Base-by-base conservation (phyloP, 441 rosid species). In the Iberis amara region DNA sequence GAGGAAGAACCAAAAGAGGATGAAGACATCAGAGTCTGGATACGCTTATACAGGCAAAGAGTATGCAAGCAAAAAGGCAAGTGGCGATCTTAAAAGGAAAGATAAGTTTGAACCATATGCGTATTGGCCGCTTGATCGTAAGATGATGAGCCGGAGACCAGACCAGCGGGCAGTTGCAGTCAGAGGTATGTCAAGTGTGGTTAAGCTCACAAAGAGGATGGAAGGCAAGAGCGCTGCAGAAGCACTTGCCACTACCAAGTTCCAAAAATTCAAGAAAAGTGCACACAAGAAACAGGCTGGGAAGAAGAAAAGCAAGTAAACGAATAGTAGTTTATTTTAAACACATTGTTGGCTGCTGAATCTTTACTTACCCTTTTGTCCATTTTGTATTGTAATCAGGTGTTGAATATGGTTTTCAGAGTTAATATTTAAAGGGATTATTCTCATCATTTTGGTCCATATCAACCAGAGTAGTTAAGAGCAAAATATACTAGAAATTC, bases 61-160 rank as follows among this genome's bases (percentile, higher is more conserved):
- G 76, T 88, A 91, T 72, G 79, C 80, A 26, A 88, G 81, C 76
- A 91, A 83, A 77, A 91, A 86, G 72, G 94, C 89, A n/a, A 73
- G 83, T 37, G 98, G 96, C 1, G 96, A 92, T 60, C 68, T 92
- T 39, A 83, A 69, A 71, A 82, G 75, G 78, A 92, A 88, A 72
- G 96, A 78, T 39, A 92, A 88, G 72, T 82, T 92, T 10, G 98
- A 92, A 65, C 96, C 98, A 0, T 88, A 86, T 61, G 98, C 98
- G 0, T 92, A 86, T 57, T 92, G 98, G 98, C 96, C 96, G 0
- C 83, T 92, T 6, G 96, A 92, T 59, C 81, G 96, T 7, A 92
- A 88, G 81, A 84, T 92, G 96, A 82, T 86, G 86, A 88, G 96
- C 67, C 81, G 81, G 42, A 78, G 92, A 59, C 86, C 96, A 0